Base-by-base conservation (phyloP, 2,329 filamentous ascomycete genomes). In the Corinectria fuckeliana region DNA sequence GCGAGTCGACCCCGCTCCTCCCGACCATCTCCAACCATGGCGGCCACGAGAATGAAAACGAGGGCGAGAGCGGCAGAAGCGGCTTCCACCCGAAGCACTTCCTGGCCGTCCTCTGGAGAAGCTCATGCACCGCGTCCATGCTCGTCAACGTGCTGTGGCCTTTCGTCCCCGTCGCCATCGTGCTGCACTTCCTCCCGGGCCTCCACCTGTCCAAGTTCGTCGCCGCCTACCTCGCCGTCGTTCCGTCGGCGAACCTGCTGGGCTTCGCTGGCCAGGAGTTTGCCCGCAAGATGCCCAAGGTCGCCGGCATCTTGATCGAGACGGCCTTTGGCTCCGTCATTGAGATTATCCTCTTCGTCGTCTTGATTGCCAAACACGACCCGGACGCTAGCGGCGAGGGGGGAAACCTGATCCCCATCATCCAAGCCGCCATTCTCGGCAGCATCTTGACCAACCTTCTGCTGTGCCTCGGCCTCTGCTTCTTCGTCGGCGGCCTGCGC, bases 401-500 rank as follows among this genome's bases (percentile, higher is more conserved):
- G 34, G 74, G 76, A 2, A 73, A 77, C 41, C 62, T 72, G 72
- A 83, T 88, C 41, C 80, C 81, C 2, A 87, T 91, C 65, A 90
- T 91, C 50, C 84, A 89, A 69, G 87, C 87, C 53, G 88, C 88
- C 4, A 90, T 91, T 50, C 77, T 91, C 0, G 88, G 88, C 11
- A 90, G 87, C 2, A 88, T 91, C 42, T 70, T 91, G 49, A 88
- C 89, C 11, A 91, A 91, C 45, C 73, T 90, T 26, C 75, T 91
- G 9, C 81, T 91, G 1, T 91, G 88, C 62, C 75, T 91, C 25
- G 88, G 88, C 0, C 72, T 85, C 26, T 91, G 88, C 71, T 91
- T 91, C 75, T 83, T 90, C 53, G 80, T 85, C 13, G 88, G 89
- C 23, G 88, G 88, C 5, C 69, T 90, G 13, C 80, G 80, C 47